Conservation (phyloP, 2,329 filamentous ascomycete species). For the Fusarium nurragi region DNA sequence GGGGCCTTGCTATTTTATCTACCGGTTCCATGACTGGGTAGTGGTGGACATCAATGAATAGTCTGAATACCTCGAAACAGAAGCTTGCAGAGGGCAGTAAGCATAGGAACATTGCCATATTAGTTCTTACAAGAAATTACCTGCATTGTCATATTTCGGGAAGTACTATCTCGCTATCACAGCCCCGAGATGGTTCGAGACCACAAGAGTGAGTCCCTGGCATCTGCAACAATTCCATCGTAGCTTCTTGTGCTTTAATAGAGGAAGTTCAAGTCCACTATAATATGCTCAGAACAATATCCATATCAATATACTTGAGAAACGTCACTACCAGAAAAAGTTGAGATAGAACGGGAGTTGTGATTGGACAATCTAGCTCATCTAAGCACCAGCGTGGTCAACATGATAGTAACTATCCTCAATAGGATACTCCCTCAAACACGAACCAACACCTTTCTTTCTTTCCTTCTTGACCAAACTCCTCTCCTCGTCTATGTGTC, state of each 20-base stretch:
- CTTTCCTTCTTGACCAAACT: neutral
- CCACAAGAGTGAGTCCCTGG: too few species aligned
- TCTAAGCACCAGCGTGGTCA: neutral
- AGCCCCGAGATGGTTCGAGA: too few species aligned
- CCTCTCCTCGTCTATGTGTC: neutral
- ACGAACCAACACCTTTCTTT: neutral
- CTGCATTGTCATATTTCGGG: neutral
- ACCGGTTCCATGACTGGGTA: slow-evolving; percentile 8
- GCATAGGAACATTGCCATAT: neutral
- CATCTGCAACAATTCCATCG: too few species aligned
- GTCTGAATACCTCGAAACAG: slow-evolving; percentile 8
- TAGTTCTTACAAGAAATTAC: neutral
- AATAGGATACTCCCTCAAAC: neutral
- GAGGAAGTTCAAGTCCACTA: neutral
- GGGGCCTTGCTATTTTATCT: slow-evolving; percentile 18
- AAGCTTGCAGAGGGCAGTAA: slow-evolving; percentile 1
- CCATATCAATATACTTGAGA: neutral
- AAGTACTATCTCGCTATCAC: neutral
- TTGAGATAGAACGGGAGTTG: neutral
- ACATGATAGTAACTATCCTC: neutral
- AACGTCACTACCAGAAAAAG: neutral
- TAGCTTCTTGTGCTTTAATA: too few species aligned
- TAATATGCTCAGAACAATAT: neutral
- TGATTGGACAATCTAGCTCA: slow-evolving; percentile 1
- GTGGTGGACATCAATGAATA: neutral